Conservation (phyloP, 163 green algal genomes). For the Smithsoniella earleae region DNA sequence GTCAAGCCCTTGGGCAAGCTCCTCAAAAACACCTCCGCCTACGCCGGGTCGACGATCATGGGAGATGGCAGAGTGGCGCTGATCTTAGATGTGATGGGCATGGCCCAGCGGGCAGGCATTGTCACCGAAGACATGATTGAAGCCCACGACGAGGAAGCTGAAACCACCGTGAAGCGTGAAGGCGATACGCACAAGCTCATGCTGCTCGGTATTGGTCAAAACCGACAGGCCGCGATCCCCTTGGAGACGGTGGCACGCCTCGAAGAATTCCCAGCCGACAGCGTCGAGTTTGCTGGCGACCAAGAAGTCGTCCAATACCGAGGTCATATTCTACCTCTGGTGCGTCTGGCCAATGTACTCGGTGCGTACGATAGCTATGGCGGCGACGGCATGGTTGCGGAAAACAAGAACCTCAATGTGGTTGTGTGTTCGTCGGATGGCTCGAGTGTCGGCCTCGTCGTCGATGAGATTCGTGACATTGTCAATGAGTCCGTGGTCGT, state of each 20-base stretch:
- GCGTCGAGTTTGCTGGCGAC: no score
- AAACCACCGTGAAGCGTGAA: neutral
- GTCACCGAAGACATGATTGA: neutral
- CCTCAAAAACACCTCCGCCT: neutral
- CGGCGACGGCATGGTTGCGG: no score
- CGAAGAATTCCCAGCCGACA: neutral
- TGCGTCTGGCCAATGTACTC: no score
- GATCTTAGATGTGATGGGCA: neutral
- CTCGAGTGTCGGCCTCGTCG: no score
- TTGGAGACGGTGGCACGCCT: neutral
- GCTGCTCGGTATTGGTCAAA: neutral
- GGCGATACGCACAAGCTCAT: neutral
- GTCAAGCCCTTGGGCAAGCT: neutral
- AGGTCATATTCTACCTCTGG: no score
- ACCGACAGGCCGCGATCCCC: neutral
- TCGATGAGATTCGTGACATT: no score
- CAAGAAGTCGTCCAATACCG: no score
- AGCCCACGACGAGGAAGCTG: neutral
- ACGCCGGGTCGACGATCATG: neutral
- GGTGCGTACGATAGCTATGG: no score
- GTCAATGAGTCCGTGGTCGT: no score
- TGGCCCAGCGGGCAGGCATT: neutral
- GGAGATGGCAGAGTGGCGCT: neutral
- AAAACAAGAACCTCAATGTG: no score
- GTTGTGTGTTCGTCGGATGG: no score